Evolutionary conservation across 371 early-diverging fungal genomes (phyloP).

Genomic region (Massospora cicadina): DNA sequence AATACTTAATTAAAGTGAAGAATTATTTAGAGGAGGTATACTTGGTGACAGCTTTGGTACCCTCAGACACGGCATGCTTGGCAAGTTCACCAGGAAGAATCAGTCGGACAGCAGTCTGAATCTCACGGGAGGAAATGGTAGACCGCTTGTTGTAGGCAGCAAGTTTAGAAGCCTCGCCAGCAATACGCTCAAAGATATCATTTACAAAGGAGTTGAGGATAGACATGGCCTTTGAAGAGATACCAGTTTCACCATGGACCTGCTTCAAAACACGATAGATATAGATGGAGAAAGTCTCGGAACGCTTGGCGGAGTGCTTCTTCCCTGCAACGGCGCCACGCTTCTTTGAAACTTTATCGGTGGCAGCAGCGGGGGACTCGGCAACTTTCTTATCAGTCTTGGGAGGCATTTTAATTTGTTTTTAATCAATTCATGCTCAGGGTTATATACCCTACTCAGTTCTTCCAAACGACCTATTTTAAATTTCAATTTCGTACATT

Average conservation of each 20-base stretch:
- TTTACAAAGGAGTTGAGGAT: slow-evolving; percentile 96
- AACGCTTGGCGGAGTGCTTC: slow-evolving; percentile 42
- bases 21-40: slow-evolving; percentile 72
- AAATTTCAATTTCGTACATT: too few relatives aligned
- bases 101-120: too few relatives aligned
- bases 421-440: too few relatives aligned
- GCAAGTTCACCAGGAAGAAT: slow-evolving; percentile 90
- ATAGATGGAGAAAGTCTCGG: slow-evolving; percentile 87
- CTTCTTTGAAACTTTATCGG: too few relatives aligned
- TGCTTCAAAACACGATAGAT: slow-evolving; percentile 95
- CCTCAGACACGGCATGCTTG: slow-evolving; percentile 95
- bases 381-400: slow-evolving; percentile 28
- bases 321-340: slow-evolving; percentile 25
- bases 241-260: slow-evolving; percentile 94
- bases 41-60: slow-evolving; percentile 94
- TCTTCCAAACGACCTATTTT: too few relatives aligned
- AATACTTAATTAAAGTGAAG: too few relatives aligned
- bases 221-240: slow-evolving; percentile 97
- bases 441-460: too few relatives aligned
- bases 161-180: slow-evolving; percentile 75
- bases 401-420: slow-evolving; percentile 14
- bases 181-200: slow-evolving; percentile 93
- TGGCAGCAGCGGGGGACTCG: slow-evolving; percentile 52
- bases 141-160: slow-evolving; percentile 86
- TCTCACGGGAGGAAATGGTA: slow-evolving; percentile 89